Conservation (phyloP, 2,329 filamentous ascomycete species). For the Exutisphaerella laricina region DNA sequence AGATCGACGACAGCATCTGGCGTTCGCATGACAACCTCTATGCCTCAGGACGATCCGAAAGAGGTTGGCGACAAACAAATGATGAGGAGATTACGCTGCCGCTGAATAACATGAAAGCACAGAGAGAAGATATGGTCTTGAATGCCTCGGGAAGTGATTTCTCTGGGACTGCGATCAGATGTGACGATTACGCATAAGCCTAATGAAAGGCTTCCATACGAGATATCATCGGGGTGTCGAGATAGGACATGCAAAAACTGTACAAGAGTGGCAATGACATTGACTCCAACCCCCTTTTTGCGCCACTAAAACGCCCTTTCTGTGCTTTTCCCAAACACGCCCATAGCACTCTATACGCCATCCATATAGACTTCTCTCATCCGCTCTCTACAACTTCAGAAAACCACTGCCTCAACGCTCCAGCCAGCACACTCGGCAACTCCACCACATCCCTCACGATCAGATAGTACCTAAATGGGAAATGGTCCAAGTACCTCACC, state of each 20-base stretch:
- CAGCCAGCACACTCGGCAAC: conserved; percentile 79
- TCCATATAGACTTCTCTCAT: too few species aligned
- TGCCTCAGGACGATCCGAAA: conserved; percentile 11
- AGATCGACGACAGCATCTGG: conserved; percentile 18
- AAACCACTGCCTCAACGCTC: conserved; percentile 93
- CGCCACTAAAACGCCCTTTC: too few species aligned
- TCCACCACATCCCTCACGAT: conserved; percentile 90
- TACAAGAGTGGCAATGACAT: too few species aligned
- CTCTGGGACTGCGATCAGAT: conserved; percentile 8
- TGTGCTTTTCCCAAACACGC: too few species aligned
- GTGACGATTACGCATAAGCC: conserved; percentile 6
- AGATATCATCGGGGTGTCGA: too few species aligned
- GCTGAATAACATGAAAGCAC: conserved; percentile 3
- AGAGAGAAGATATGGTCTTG: neutral
- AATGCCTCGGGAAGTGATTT: conserved; percentile 2
- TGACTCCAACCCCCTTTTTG: too few species aligned
- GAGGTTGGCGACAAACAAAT: conserved; percentile 5
- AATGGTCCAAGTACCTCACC: conserved; percentile 87
- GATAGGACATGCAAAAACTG: too few species aligned
- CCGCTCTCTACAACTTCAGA: conserved; percentile 55
- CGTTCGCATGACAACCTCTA: conserved; percentile 13
- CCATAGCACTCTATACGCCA: too few species aligned
- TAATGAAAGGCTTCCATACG: conserved; percentile 4
- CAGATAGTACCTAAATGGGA: conserved; percentile 95
- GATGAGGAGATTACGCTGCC: conserved; percentile 5